These are phyloP conservation scores for Plasmodiophora brassicae DNA, from an alignment of 208 protist genomes.

Conservation along the genomic window DNA sequence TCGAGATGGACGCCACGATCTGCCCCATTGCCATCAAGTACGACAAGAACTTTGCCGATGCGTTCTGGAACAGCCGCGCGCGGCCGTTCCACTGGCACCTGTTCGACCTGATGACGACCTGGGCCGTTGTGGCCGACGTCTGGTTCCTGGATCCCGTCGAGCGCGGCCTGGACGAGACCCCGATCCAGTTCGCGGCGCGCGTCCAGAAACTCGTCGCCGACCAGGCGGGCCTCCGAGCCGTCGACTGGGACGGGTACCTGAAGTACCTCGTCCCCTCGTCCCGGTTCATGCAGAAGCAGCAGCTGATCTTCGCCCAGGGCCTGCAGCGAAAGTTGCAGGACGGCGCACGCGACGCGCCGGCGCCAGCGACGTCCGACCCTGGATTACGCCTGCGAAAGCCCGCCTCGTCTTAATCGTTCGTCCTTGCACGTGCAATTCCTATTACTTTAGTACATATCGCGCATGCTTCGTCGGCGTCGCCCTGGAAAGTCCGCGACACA, in stretches of 20 bases:
- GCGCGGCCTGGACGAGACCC: conserved; percentile 45
- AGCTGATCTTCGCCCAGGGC: background rate
- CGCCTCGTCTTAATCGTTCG: too few relatives aligned
- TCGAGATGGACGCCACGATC: conserved; percentile 36
- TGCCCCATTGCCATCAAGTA: conserved; percentile 71
- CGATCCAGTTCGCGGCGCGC: conserved; percentile 60
- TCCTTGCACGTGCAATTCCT: too few relatives aligned
- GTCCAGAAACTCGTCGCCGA: conserved; percentile 63
- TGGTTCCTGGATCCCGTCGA: conserved; percentile 62
- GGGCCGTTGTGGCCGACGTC: conserved; percentile 58
- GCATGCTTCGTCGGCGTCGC: too few relatives aligned
- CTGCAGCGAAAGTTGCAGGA: background rate
- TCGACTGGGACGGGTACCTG: conserved; percentile 69
- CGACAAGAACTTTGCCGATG: conserved; percentile 66
- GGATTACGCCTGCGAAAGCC: too few relatives aligned
- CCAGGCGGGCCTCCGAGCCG: conserved; percentile 54
- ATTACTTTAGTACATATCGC: too few relatives aligned
- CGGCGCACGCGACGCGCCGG: too few relatives aligned
- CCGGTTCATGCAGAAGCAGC: conserved; percentile 1
- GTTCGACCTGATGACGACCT: conserved; percentile 65
- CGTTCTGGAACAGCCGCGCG: conserved; percentile 68
- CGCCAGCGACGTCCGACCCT: too few relatives aligned
- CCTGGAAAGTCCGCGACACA: too few relatives aligned
- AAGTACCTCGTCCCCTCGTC: conserved; percentile 49
- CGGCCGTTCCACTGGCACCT: conserved; percentile 62